Conservation (phyloP, 2,329 filamentous ascomycete species). For the Rhinocladiella mackenziei region DNA sequence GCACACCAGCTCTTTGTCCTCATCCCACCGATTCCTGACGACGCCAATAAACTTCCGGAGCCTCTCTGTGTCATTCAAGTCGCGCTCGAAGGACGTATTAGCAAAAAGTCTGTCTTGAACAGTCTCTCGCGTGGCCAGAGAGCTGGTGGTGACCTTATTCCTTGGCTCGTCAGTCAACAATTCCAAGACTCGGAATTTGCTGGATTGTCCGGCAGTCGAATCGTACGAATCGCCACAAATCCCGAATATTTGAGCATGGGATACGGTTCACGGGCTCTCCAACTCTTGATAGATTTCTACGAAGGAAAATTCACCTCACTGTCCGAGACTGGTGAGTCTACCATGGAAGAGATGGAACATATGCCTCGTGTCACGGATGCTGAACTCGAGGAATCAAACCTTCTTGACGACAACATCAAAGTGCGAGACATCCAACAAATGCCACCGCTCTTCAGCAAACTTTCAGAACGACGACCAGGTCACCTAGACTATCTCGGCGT, state of each 20-base stretch:
- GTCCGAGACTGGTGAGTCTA: slow-evolving; percentile 59
- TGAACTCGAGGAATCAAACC: slow-evolving; percentile 69
- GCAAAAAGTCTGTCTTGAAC: slow-evolving; percentile 84
- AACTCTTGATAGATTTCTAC: slow-evolving; percentile 87
- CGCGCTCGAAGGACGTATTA: slow-evolving; percentile 90
- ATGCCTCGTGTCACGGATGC: slow-evolving; percentile 77
- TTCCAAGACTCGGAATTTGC: slow-evolving; percentile 98
- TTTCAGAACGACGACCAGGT: slow-evolving; percentile 76
- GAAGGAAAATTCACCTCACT: slow-evolving; percentile 86
- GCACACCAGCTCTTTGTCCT: slow-evolving; percentile 95
- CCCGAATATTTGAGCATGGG: slow-evolving; percentile 91
- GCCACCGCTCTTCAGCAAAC: slow-evolving; percentile 86
- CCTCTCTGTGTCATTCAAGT: slow-evolving; percentile 94
- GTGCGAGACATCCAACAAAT: slow-evolving; percentile 86
- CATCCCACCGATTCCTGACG: slow-evolving; percentile 76
- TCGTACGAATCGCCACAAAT: slow-evolving; percentile 94
- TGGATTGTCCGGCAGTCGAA: slow-evolving; percentile 80
- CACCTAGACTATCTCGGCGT: slow-evolving; percentile 90
- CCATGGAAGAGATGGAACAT: slow-evolving; percentile 47
- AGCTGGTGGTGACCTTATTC: slow-evolving; percentile 88
- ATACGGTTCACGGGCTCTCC: slow-evolving; percentile 82
- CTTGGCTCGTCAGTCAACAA: slow-evolving; percentile 95
- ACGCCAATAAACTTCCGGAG: slow-evolving; percentile 75
- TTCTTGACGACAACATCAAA: slow-evolving; percentile 83
- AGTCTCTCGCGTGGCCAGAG: slow-evolving; percentile 83